Evolutionary conservation across 495 filamentous ascomycete species (phyloP).

Genomic region (Aspergillus nanangensis): DNA sequence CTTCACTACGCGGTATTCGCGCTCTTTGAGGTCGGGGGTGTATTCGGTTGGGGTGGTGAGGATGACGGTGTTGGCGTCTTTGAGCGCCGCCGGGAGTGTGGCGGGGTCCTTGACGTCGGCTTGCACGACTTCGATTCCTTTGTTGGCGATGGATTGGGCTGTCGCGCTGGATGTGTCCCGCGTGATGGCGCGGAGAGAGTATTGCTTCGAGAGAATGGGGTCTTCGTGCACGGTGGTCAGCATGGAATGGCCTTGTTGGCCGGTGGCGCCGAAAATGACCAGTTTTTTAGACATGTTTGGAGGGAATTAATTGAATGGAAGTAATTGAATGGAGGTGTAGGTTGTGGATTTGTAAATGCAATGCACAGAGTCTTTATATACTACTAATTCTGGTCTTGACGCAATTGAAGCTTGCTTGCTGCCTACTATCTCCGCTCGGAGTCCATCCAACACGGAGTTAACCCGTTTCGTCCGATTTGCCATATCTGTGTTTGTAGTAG

Average conservation of each 20-base stretch:
- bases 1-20: constrained; percentile 38
- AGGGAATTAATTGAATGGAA: not conserved
- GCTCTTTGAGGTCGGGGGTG: constrained; percentile 21
- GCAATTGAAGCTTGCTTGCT: too few relatives aligned
- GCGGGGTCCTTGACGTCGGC: constrained; percentile 36
- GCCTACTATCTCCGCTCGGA: too few relatives aligned
- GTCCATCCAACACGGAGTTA: too few relatives aligned
- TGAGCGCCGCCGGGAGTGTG: constrained; percentile 40
- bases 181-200: constrained; percentile 51
- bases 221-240: constrained; percentile 46
- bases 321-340: not conserved
- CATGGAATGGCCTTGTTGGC: constrained; percentile 58
- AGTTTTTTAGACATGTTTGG: constrained; percentile 23
- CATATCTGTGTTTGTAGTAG: too few relatives aligned
- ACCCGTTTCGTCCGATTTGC: too few relatives aligned
- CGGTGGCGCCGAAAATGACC: constrained; percentile 60
- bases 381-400: too few relatives aligned
- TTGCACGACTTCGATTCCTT: constrained; percentile 46
- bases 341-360: not conserved
- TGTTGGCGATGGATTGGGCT: constrained; percentile 19
- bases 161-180: constrained; percentile 27
- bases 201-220: constrained; percentile 42
- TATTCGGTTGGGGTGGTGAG: constrained; percentile 38
- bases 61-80: constrained; percentile 45
- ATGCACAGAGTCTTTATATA: too few relatives aligned